Evolutionary conservation across 805 yeast genomes (phyloP), one percentile per base, ranked within the genome.

Genomic region (Schwanniomyces polymorphus): DNA sequence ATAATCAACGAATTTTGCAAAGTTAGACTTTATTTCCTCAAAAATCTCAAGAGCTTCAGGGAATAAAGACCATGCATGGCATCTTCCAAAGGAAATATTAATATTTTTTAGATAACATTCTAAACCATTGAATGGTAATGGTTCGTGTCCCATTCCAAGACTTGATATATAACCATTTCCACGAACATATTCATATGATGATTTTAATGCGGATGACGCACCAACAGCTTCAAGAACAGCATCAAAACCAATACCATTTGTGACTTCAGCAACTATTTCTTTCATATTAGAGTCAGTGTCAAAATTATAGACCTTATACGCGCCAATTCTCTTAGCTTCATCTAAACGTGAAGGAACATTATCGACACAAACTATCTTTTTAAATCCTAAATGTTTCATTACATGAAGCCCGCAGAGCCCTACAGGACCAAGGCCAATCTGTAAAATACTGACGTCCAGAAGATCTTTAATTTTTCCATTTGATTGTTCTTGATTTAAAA

Each of bases 161-260:
- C 84, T 78, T 9, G 78, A 71, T 41, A 82, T 77, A 44, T 78
- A 76, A 5, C 87, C 87, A 29, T 80, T 81, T 41, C 80, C 68
- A 46, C 86, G 74, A 2, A 81, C 82, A 31, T 72, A 61, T 38
- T 80, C 80, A 54, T 75, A 82, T 0, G 81, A 83, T 2, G 74
- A 62, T 46, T 67, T 67, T 49, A 81, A 61, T 0, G 87, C 85
- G 1, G 74, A 60, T 4, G 77, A 64, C 7, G 79, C 74, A 0
- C 87, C 87, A 2, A 82, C 87, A 31, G 76, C 78, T 58, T 82
- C 88, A 53, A 83, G 66, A 1, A 78, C 81, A 11, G 79, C 82
- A 60, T 82, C 88, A 27, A 81, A 84, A 1, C 85, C 85, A 33
- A 78, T 63, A 4, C 72, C 74, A 18, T 68, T 67, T 2, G 79